Conservation (phyloP, 2,329 filamentous ascomycete genomes). For the Thielaviopsis populi region DNA sequence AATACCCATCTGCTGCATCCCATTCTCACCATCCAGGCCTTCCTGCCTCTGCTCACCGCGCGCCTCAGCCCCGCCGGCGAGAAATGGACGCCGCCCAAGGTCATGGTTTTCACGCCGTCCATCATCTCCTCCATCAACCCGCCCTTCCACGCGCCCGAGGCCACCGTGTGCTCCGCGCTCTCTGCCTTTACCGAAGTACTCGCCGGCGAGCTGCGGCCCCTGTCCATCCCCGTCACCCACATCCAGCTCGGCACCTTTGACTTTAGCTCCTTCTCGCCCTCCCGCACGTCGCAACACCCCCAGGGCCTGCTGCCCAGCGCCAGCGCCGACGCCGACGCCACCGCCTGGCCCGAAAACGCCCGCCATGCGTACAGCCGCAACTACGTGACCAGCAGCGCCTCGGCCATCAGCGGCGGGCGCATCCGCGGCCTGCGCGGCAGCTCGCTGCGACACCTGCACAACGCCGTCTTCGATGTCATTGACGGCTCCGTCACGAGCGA, state of each 20-base stretch:
- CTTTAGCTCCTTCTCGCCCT: conserved; percentile 49
- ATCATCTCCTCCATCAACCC: conserved; percentile 68
- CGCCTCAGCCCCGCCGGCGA: conserved; percentile 39
- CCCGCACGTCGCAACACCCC: conserved; percentile 22
- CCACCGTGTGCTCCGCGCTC: conserved; percentile 72
- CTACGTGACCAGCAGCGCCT: conserved; percentile 40
- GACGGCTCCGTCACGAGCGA: conserved; percentile 45
- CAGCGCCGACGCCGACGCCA: conserved; percentile 30
- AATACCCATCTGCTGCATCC: conserved; percentile 86
- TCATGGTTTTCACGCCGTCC: conserved; percentile 64
- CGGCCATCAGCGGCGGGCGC: conserved; percentile 40
- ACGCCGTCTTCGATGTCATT: conserved; percentile 80
- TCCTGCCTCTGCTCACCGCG: conserved; percentile 62
- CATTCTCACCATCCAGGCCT: conserved; percentile 74
- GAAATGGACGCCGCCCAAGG: conserved; percentile 43
- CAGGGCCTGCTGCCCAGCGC: conserved; percentile 30
- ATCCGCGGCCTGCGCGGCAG: conserved; percentile 51
- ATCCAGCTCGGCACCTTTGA: conserved; percentile 88
- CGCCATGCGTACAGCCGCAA: conserved; percentile 47
- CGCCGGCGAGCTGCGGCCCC: conserved; percentile 59
- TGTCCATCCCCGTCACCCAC: conserved; percentile 67
- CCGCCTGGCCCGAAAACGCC: conserved; percentile 49
- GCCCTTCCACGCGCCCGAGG: conserved; percentile 73
- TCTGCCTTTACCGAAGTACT: conserved; percentile 72
- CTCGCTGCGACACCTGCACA: conserved; percentile 63